Percentiles rank a stretch among this genome's conserved stretches.
Evolutionary conservation across 805 yeast species (phyloP).

Genomic region (Diddensiella caesifluorescens): DNA sequence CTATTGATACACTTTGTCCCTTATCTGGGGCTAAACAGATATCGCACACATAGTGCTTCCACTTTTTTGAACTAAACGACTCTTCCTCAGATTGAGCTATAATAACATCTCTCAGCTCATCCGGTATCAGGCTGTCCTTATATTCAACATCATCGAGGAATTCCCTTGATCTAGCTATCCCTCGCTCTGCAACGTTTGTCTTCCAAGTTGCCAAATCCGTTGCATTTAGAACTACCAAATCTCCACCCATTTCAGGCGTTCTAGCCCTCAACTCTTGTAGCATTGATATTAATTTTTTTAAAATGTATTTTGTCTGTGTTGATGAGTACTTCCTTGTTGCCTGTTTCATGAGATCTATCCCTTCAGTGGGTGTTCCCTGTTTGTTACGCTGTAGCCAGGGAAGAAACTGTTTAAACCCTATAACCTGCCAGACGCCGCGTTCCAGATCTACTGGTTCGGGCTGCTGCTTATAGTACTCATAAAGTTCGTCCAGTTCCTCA

Average conservation of each 20-base stretch:
- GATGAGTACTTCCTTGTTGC: constrained; percentile 84
- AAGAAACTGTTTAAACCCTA: constrained; percentile 63
- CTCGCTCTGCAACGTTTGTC: constrained; percentile 49
- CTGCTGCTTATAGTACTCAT: constrained; percentile 31
- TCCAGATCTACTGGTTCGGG: constrained; percentile 48
- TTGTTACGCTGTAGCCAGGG: constrained; percentile 23
- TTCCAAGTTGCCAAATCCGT: constrained; percentile 64
- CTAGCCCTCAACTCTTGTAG: constrained; percentile 43
- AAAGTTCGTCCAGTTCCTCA: constrained; percentile 61
- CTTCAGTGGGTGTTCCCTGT: constrained; percentile 34
- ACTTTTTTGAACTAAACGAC: constrained; percentile 32
- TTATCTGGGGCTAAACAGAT: constrained; percentile 50
- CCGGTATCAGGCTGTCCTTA: constrained; percentile 32
- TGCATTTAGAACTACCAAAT: constrained; percentile 68
- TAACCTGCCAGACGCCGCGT: constrained; percentile 87
- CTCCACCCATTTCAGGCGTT: constrained; percentile 57
- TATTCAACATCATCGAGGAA: constrained; percentile 31
- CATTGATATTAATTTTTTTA: constrained; percentile 60
- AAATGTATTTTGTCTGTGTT: constrained; percentile 87
- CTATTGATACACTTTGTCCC: constrained; percentile 61
- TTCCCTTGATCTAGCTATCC: constrained; percentile 42
- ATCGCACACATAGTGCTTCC: constrained; percentile 69
- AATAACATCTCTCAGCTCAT: constrained; percentile 30
- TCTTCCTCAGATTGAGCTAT: constrained; percentile 21
- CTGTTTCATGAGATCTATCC: constrained; percentile 72